A percentile compares a stretch with the other conserved stretches of the same genome.
phyloP scores from a whole-genome alignment of 495 filamentous ascomycete genomes.

The Penicillium salamii region DNA sequence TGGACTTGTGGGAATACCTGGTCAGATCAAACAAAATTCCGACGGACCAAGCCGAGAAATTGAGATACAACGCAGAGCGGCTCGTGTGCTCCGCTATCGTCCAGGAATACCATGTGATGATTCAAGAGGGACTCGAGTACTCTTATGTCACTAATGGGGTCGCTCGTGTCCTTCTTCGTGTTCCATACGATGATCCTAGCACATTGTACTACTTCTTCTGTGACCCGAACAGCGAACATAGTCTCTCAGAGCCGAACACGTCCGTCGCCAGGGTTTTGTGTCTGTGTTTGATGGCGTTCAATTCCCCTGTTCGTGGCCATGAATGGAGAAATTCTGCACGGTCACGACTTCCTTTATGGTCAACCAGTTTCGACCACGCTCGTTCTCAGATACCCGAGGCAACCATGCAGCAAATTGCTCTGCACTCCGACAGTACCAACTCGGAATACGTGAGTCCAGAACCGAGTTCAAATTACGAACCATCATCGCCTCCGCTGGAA shows the following conservation, averaged over 20 bases:
- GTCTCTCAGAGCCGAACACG: slow-evolving; percentile 9
- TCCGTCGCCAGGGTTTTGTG: slow-evolving; percentile 22
- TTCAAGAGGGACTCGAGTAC: slow-evolving; percentile 28
- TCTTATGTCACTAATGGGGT: slow-evolving; percentile 33
- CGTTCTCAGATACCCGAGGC: slow-evolving; percentile 20
- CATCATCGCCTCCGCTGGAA: slow-evolving; percentile 12
- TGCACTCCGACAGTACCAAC: slow-evolving; percentile 11
- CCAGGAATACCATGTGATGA: slow-evolving; percentile 30
- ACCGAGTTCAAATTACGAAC: slow-evolving; percentile 15
- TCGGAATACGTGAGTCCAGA: slow-evolving; percentile 19
- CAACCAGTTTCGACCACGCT: slow-evolving; percentile 20
- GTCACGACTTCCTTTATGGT: slow-evolving; percentile 18
- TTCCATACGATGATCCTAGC: slow-evolving; percentile 30
- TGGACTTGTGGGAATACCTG: slow-evolving; percentile 19
- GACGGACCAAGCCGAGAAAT: slow-evolving; percentile 13
- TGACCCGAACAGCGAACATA: slow-evolving; percentile 23
- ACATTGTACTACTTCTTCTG: slow-evolving; percentile 37
- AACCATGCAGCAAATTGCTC: slow-evolving; percentile 13
- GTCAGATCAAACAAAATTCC: slow-evolving; percentile 17
- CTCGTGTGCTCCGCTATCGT: slow-evolving; percentile 20
- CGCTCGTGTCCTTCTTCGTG: slow-evolving; percentile 25
- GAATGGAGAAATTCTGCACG: slow-evolving; percentile 28
- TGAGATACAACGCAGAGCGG: slow-evolving; percentile 23
- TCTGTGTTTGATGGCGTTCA: slow-evolving; percentile 29
- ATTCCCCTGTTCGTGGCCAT: slow-evolving; percentile 20